Percentiles rank a stretch among this genome's conserved stretches.
phyloP scores from a whole-genome alignment of 2,329 filamentous ascomycete species.

The Colletotrichum nymphaeae region DNA sequence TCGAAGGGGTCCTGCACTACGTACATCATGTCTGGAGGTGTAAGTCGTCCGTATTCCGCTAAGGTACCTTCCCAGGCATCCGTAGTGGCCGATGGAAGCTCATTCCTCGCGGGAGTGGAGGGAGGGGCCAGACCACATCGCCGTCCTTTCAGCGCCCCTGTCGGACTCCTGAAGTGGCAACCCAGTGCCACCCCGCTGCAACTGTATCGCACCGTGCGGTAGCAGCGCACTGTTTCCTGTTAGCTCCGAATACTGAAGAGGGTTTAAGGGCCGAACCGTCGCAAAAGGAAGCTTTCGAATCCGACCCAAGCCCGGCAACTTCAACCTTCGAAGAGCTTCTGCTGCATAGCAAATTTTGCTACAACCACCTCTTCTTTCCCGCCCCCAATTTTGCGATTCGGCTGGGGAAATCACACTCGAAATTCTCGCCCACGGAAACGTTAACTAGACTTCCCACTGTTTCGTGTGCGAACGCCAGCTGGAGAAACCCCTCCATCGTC shows the following conservation, averaged over 20 bases:
- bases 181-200: slow-evolving; percentile 10
- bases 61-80: neutral
- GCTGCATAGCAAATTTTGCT: slow-evolving; percentile 26
- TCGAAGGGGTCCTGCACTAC: neutral
- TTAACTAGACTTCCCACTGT: slow-evolving; percentile 1
- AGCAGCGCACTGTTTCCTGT: slow-evolving; percentile 23
- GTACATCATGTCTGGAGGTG: neutral
- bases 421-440: neutral
- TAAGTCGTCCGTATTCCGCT: neutral
- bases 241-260: slow-evolving; percentile 24
- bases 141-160: slow-evolving; percentile 20
- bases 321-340: slow-evolving; percentile 34
- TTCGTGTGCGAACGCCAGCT: slow-evolving; percentile 14
- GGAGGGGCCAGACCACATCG: slow-evolving; percentile 15
- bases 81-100: neutral
- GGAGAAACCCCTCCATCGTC: neutral
- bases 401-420: neutral
- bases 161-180: slow-evolving; percentile 26
- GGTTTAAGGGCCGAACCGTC: slow-evolving; percentile 35
- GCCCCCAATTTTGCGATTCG: neutral
- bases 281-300: slow-evolving; percentile 29
- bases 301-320: slow-evolving; percentile 22
- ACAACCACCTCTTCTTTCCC: slow-evolving; percentile 3
- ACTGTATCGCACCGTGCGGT: slow-evolving; percentile 17
- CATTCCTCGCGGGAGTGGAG: neutral